Evolutionary conservation across 2,329 filamentous ascomycete species (phyloP), one percentile per base, ranked within the genome.

Genomic region (Daldinia sp.): DNA sequence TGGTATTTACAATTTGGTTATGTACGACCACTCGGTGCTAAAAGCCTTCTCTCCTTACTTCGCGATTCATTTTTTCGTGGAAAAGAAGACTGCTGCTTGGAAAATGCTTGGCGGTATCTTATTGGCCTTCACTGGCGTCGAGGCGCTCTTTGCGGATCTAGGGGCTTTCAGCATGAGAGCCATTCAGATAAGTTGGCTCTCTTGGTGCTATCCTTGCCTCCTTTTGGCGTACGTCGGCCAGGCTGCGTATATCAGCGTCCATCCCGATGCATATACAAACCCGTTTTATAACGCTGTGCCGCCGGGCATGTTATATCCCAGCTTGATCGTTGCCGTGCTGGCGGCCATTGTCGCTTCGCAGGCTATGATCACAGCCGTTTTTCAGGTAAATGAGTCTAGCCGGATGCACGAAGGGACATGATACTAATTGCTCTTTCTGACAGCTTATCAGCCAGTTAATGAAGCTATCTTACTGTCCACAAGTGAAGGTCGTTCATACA

Each of bases 271-370:
- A 3, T 90, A 86, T 75, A 80, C 83, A 0, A 93, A 93, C 69
- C 90, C 91, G 0, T 92, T 94, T 72, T 94, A 90, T 78, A 85
- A 90, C 66, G 84, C 86, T 0, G 86, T 87, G 0, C 90, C 90
- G 0, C 85, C 85, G 0, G 89, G 89, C 3, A 88, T 85, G 71
- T 80, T 93, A 19, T 91, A 90, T 70, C 88, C 88, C 3, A 85
- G 84, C 56, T 78, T 94, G 25, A 81, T 93, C 2, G 77, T 93
- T 48, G 89, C 90, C 0, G 82, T 93, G 7, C 77, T 90, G 3
- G 89, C 89, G 3, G 89, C 90, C 23, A 86, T 93, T 68, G 90
- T 94, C 9, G 91, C 91, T 0, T 91, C 87, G 3, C 91, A 94
- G 68, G 91, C 91, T 8, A 89, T 93, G 78, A 92, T 93, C 51